Evolutionary conservation across 108 stramenopile species (phyloP).

Genomic region (Nitzschia sp.): DNA sequence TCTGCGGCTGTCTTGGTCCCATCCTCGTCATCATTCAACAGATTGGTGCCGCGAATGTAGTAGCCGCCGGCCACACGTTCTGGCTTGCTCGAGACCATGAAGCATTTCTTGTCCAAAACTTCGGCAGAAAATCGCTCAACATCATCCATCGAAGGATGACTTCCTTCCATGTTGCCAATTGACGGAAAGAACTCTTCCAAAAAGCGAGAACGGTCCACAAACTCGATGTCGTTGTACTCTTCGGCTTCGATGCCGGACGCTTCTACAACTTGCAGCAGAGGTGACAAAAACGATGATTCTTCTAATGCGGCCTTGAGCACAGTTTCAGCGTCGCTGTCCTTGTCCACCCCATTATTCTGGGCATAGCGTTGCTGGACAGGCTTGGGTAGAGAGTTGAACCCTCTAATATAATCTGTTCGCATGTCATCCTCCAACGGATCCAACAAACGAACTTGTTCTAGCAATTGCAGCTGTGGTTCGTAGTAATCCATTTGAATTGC

Average conservation of each 20-base stretch:
- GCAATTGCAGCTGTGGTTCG: conserved; percentile 39
- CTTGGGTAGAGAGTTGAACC: conserved; percentile 17
- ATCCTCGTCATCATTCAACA: conserved; percentile 28
- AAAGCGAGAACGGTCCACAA: conserved; percentile 57
- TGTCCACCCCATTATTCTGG: conserved; percentile 12
- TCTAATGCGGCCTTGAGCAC: conserved; percentile 18
- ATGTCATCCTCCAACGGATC: conserved; percentile 34
- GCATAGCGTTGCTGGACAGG: conserved; percentile 11
- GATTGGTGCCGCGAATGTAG: conserved; percentile 60
- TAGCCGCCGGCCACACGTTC: conserved; percentile 71
- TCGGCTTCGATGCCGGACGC: neutral
- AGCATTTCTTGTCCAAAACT: conserved; percentile 49
- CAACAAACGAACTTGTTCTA: conserved; percentile 36
- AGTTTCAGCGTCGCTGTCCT: conserved; percentile 3
- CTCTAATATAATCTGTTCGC: conserved; percentile 24
- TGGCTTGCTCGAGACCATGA: conserved; percentile 66
- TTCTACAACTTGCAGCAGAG: conserved; percentile 19
- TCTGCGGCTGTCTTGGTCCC: conserved; percentile 35
- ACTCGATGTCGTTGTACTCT: conserved; percentile 59
- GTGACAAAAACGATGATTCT: neutral
- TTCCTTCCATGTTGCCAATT: conserved; percentile 46
- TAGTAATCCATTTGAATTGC: conserved; percentile 45
- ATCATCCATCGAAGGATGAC: conserved; percentile 49
- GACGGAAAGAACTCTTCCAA: conserved; percentile 58
- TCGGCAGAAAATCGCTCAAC: conserved; percentile 44